Evolutionary conservation across 768 basidiomycete species (phyloP), one percentile per base, ranked within the genome.

Genomic region (Trametes cinnabarina): DNA sequence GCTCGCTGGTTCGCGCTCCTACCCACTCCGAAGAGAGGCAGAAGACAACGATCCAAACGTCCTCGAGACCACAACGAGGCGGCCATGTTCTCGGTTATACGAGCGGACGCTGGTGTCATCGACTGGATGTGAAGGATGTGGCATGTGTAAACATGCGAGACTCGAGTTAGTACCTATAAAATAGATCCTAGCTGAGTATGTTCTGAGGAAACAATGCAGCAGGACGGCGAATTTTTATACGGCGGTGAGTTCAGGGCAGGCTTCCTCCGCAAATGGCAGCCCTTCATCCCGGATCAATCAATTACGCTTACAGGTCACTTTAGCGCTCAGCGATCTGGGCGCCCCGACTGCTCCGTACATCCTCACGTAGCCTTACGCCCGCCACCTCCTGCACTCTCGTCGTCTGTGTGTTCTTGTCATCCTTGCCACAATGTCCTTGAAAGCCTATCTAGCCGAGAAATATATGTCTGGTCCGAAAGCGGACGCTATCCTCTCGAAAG

Each of bases 401-500:
- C 14, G 10, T 39, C 7, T 23, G 30, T 2, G 32, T 32, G 50
- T 51, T 58, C 49, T 23, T 30, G 7, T 10, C 3, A 19, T 22
- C 14, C 37, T 23, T 23, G 12, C 15, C 44, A 28, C 34, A 11
- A 59, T 59, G 58, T 66, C 63, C 39, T 80, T 95, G 76, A 87
- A 93, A 70, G 79, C 90, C 22, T 95, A 95, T 70, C 81, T 95
- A 17, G 92, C 92, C 0, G 82, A 87, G 63, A 92, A 91, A 61
- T 98, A 98, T 76, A 96, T 98, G 94, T 87, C 94, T 5, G 96
- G 96, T 1, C 85, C 92, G 0, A 98, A 98, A 67, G 94, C 95
- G 2, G 96, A 98, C 64, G 94, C 93, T 6, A 98, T 98, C 61
- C 79, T 98, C 8, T 78, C 94, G 3, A 83, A 84, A 43, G 71